Evolutionary conservation across 179 eudicot species (phyloP), one percentile per base, ranked within the genome.

Genomic region (Camellia oleifera): DNA sequence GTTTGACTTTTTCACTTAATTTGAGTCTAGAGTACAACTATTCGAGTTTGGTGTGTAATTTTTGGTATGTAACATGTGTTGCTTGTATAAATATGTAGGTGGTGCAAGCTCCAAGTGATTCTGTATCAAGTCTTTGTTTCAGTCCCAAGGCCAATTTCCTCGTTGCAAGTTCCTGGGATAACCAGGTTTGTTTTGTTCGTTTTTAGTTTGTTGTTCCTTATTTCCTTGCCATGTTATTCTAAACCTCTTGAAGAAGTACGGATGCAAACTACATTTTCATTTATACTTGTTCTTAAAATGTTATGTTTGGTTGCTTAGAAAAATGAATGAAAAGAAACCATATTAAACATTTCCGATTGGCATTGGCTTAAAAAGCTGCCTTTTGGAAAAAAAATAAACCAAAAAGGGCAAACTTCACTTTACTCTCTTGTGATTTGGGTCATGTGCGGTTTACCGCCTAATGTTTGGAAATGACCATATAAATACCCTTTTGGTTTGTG

Each of bases 161-260:
- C 66, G 88, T 93, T 11, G 97, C 93, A 18, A 92, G 94, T 70
- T 95, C 98, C 60, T 95, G 97, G 98, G 98, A 94, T 90, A 93
- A 91, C 78, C 98, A 93, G 97, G 98, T 94, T 84, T 32, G 79
- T 78, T 2, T 57, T 17, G 8, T 50, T 56, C n/a, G 60, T 18
- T 76, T 84, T 18, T 2, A 17, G 48, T 76, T 58, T 52, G 18
- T 60, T 73, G 12, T 42, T 79, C 6, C 18, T 57, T 74, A 2
- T 42, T 32, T 74, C 48, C 26, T 57, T 74, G 50, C n/a, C 8
- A 14, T 52, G 3, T 42, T 74, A 74, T 56, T 26, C 20, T 40
- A 56, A 54, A 50, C 20, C 12, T 54, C 50, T 40, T 54, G 63
- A 56, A 73, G 18, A 73, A 56, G 3, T 70, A 46, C 7, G 3